Evolutionary conservation across 495 filamentous ascomycete genomes (phyloP), one percentile per base, ranked within the genome.

Genomic region (Penicillium alfredii): DNA sequence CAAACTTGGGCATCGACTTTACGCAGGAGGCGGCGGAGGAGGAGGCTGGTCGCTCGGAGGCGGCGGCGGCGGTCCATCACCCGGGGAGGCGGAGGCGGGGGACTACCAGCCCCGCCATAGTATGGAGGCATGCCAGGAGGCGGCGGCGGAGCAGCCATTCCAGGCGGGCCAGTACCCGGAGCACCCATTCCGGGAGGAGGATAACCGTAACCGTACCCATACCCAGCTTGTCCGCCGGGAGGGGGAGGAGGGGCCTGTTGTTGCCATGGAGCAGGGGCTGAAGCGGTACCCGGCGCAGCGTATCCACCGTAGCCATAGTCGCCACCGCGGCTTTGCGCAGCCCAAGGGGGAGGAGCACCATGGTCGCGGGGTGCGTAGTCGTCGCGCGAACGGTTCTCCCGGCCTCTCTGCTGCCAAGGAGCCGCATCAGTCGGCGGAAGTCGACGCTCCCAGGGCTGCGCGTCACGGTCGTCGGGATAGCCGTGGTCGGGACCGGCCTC

Each of bases 401-500:
- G 76, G 46, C 71, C 72, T 61, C 78, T 52, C 44, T 73, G 71
- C 43, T 74, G 70, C 73, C 75, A 78, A 11, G 92, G 92, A 51
- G 92, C 90, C 42, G 88, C 77, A 35, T 80, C 88, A 35, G 89
- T 88, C 24, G 88, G 83, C 18, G 88, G 87, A 1, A 63, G 66
- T 9, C 55, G 58, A 32, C 86, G 88, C 62, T 95, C 84, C 92
- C 92, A 97, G 16, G 92, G 92, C 59, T 89, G 89, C 41, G 68
- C 60, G 48, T 76, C 72, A 46, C 72, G 68, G 42, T 81, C 79
- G 10, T 68, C 70, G 26, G 60, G 51, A 30, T 66, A 66, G 18
- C 63, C 68, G 12, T 72, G 63, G 9, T 68, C 72, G 37, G 88
- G 84, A 14, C 86, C 88, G 28, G 81, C 86, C 72, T 96, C 92